Conservation (phyloP, 208 protist genomes). For the Acanthamoeba pearcei region DNA sequence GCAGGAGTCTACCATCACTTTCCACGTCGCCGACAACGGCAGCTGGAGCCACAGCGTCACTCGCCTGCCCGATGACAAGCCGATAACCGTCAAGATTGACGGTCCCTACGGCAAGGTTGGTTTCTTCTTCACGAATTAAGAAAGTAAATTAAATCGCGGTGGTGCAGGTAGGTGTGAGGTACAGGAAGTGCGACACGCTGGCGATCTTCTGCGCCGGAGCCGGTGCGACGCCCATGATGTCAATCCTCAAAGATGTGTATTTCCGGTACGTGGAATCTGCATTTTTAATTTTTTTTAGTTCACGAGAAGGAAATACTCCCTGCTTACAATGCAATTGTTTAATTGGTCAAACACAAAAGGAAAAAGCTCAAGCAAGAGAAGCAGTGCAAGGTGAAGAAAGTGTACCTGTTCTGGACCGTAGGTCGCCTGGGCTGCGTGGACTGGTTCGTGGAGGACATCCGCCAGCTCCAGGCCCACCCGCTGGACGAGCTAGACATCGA, state of each 20-base stretch:
- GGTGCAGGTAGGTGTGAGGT: constrained; percentile 30
- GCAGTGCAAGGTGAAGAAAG: constrained; percentile 32
- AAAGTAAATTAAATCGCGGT: background rate
- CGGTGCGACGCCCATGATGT: constrained; percentile 67
- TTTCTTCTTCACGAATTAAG: background rate
- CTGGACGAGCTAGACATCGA: constrained; percentile 45
- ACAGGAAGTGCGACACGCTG: constrained; percentile 36
- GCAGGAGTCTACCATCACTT: constrained; percentile 54
- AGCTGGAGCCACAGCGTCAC: constrained; percentile 52
- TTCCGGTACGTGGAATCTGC: background rate
- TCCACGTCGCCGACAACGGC: constrained; percentile 48
- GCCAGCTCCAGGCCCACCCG: background rate
- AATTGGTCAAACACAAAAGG: no score
- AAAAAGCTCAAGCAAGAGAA: background rate
- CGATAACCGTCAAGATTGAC: constrained; percentile 67
- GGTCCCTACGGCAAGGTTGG: constrained; percentile 41
- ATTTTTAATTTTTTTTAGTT: background rate
- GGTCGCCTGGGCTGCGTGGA: background rate
- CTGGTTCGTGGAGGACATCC: constrained; percentile 37
- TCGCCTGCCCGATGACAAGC: background rate
- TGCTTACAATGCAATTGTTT: background rate
- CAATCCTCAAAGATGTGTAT: constrained; percentile 66
- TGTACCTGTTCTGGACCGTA: constrained; percentile 36
- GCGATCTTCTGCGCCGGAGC: constrained; percentile 50
- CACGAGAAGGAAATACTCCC: background rate